Base-by-base conservation (phyloP, 352 stramenopile species). In the Phytophthora meadii region DNA sequence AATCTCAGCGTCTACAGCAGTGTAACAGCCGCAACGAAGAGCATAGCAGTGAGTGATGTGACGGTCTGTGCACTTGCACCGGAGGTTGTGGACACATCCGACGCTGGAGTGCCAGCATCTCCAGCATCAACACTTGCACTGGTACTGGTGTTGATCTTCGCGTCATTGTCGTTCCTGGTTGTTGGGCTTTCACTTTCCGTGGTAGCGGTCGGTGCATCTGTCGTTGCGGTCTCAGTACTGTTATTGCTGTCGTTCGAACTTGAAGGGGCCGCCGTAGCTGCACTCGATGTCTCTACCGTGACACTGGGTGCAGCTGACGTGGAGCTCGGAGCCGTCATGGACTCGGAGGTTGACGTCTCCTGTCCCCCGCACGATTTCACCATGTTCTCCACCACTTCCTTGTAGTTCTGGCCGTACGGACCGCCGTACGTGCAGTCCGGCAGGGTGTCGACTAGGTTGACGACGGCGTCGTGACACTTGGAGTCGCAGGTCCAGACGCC, bases 401-500 rank as follows among this genome's bases (percentile, higher is more conserved):
- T 57, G 56, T 57, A 65, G 47, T 65, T 65, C 39, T 65, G 58
- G 3, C 57, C 57, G 22, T 59, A 59, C 22, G 48, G 57, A 19
- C 57, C 48, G 6, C 57, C 57, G 39, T 46, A 66, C n/a, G 52
- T 34, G 15, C 49, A 60, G 30, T 54, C 41, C 30, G 49, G 58
- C 49, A 61, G 32, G 8, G 48, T 54, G 40, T 65, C 32, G 5
- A 59, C 48, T 6, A 58, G 39, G 37, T 53, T 65, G n/a, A n/a
- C 14, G 30, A 65, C 49, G 2, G 58, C 17, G 17, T 65, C 46
- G 9, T 49, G 32, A 11, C 58, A 65, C n/a, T 22, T 65, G 7
- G 58, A 60, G 30, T 65, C 58, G 15, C 49, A 65, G 9, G 34
- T 54, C 58, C 58, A 66, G 15, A 54, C 49, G 9, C 58, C 58